Evolutionary conservation across 352 stramenopile genomes (phyloP), one percentile per base, ranked within the genome.

Genomic region (Pythium aquatile): DNA sequence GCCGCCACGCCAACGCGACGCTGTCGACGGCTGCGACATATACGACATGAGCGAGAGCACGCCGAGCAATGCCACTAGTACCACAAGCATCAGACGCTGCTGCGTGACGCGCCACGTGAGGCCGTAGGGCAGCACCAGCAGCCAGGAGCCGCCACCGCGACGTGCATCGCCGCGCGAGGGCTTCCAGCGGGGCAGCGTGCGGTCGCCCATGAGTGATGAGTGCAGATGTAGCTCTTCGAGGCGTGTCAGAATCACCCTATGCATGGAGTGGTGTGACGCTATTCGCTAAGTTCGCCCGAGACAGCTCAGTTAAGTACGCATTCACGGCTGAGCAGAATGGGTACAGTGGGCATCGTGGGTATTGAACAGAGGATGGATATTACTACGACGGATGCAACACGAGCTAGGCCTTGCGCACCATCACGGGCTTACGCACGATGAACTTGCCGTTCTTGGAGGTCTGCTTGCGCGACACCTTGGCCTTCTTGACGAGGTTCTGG

Each of bases 381-480:
- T 24, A 24, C 20, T 42, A 51, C 44, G 20, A 51, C 17, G 44
- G 5, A 29, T n/a, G n/a, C n/a, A 4, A 2, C 14, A 48, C 40
- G 16, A 24, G 62, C 30, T 65, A 65, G 2, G 55, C 83, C 68
- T 76, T 84, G 32, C 73, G 68, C 51, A 77, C 66, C 4, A 58
- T 51, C 44, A 76, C 69, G 20, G 75, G 75, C 68, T 85, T 83
- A 56, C 79, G 79, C 33, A 87, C 73, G 40, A 85, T 70, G 37
- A 89, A 69, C 56, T 73, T 80, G 42, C 58, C 61, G 66, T 80
- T 79, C 47, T 68, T 56, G 30, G 68, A 83, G 54, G 73, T 64
- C 28, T 70, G 68, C 59, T 83, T 79, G 42, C 64, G 59, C 33
- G 66, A 61, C 17, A 30, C 33, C 37, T 69, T 69, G 51, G 46